Evolutionary conservation across 345 rosid genomes (phyloP).

Genomic region (Sonneratia alba): DNA sequence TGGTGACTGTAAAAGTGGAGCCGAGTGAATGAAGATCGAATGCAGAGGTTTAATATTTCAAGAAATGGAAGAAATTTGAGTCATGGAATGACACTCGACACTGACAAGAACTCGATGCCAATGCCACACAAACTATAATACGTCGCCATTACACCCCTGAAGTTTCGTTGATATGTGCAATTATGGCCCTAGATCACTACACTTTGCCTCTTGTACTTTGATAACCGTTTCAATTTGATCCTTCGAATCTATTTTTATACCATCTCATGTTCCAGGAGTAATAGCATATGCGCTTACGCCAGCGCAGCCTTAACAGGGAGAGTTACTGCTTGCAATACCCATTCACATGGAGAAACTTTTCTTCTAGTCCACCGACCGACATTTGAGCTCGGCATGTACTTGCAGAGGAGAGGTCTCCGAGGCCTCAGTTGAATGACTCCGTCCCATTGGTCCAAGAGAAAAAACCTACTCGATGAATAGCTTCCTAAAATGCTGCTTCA

Average conservation of each 20-base stretch:
- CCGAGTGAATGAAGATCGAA: not conserved
- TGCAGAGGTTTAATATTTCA: not conserved
- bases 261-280: not conserved
- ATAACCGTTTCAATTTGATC: not conserved
- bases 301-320: conserved; percentile 1
- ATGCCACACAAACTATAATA: too few relatives aligned
- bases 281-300: not conserved
- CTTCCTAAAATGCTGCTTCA: not conserved
- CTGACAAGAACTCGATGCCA: not conserved
- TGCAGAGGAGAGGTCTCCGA: not conserved
- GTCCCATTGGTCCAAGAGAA: not conserved
- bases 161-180: not conserved
- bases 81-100: not conserved
- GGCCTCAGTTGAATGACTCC: not conserved
- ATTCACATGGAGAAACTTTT: not conserved
- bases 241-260: not conserved
- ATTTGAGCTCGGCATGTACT: not conserved
- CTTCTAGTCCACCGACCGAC: not conserved
- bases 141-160: not conserved
- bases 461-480: not conserved
- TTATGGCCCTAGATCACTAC: not conserved
- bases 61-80: not conserved
- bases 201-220: not conserved
- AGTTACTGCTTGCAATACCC: not conserved
- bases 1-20: not conserved